Evolutionary conservation across 257 asterid genomes (phyloP).

Genomic region (Jacaranda copaia): DNA sequence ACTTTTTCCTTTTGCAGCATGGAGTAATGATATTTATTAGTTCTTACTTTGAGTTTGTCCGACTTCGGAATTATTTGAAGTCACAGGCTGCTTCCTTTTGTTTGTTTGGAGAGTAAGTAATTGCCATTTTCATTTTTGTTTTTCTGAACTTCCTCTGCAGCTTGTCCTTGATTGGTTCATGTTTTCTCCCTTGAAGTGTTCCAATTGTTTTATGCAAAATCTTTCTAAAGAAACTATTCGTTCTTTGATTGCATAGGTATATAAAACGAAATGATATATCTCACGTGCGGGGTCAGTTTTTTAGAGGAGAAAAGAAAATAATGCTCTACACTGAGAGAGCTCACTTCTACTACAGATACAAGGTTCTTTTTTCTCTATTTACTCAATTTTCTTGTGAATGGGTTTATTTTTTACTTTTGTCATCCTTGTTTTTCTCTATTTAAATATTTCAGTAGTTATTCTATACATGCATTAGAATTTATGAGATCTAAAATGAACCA

Average conservation of each 20-base stretch:
- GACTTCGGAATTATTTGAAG: slow-evolving; percentile 79
- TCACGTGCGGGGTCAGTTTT: slow-evolving; percentile 86
- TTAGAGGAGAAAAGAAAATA: slow-evolving; percentile 76
- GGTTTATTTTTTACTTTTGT: not conserved
- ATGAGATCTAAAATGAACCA: not conserved
- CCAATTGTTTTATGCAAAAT: not conserved
- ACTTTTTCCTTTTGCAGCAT: slow-evolving; percentile 54
- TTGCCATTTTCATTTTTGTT: not conserved
- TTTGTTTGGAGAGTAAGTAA: slow-evolving; percentile 90
- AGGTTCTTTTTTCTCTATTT: slow-evolving; percentile 55
- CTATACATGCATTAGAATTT: not conserved
- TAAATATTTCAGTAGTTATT: slow-evolving; percentile 7
- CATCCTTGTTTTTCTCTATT: not conserved
- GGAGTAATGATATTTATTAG: slow-evolving; percentile 87
- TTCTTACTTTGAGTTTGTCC: slow-evolving; percentile 93
- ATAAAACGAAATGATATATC: slow-evolving; percentile 82
- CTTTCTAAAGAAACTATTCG: slow-evolving; percentile 2
- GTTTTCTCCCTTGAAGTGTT: slow-evolving; percentile 10
- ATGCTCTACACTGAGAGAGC: slow-evolving; percentile 96
- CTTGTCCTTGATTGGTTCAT: slow-evolving; percentile 9
- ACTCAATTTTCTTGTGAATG: slow-evolving; percentile 16
- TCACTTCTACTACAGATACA: slow-evolving; percentile 96
- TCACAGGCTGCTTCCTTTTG: slow-evolving; percentile 87
- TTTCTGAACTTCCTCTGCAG: slow-evolving; percentile 19
- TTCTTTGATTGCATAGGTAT: slow-evolving; percentile 56